A percentile compares a stretch with the other conserved stretches of the same genome.
These are phyloP conservation scores for Neophaeococcomyces mojaviensis DNA, from an alignment of 2,329 filamentous ascomycete genomes.

Conservation along the genomic window DNA sequence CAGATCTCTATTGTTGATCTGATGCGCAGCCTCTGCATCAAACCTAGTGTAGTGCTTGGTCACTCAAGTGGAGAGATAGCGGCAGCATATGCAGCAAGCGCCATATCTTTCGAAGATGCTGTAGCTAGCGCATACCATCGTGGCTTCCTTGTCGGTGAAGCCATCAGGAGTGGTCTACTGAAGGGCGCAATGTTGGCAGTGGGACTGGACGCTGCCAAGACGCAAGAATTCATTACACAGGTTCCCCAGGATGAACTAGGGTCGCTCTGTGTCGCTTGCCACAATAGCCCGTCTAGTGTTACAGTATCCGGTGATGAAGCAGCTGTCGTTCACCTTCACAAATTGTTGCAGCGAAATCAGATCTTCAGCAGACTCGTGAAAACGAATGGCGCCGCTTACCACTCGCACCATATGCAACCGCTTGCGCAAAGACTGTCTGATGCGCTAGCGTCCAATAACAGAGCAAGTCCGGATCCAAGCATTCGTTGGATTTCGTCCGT, in stretches of 20 bases:
- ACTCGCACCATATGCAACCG: slow-evolving; percentile 23
- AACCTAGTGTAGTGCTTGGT: slow-evolving; percentile 34
- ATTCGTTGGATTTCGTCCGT: too few relatives aligned
- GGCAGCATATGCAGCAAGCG: slow-evolving; percentile 44
- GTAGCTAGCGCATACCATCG: slow-evolving; percentile 42
- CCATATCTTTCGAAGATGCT: slow-evolving; percentile 35
- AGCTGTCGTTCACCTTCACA: slow-evolving; percentile 14
- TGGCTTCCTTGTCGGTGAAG: slow-evolving; percentile 21
- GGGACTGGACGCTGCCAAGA: slow-evolving; percentile 17
- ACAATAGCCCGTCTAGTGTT: slow-evolving; percentile 26
- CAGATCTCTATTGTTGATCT: slow-evolving; percentile 22
- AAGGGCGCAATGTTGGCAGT: slow-evolving; percentile 26
- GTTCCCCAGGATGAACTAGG: neutral
- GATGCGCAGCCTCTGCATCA: slow-evolving; percentile 26
- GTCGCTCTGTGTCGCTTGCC: slow-evolving; percentile 23
- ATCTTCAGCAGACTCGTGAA: neutral
- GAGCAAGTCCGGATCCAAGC: too few relatives aligned
- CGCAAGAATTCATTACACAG: slow-evolving; percentile 3
- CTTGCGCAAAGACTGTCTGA: slow-evolving; percentile 20
- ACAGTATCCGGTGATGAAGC: slow-evolving; percentile 25
- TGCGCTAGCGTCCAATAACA: neutral
- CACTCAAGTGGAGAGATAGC: slow-evolving; percentile 46
- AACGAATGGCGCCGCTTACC: slow-evolving; percentile 19
- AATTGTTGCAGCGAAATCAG: neutral
- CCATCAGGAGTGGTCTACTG: too few relatives aligned